These are phyloP conservation scores for Fremontodendron californicum DNA, from an alignment of 345 rosid genomes.

Conservation along the genomic window DNA sequence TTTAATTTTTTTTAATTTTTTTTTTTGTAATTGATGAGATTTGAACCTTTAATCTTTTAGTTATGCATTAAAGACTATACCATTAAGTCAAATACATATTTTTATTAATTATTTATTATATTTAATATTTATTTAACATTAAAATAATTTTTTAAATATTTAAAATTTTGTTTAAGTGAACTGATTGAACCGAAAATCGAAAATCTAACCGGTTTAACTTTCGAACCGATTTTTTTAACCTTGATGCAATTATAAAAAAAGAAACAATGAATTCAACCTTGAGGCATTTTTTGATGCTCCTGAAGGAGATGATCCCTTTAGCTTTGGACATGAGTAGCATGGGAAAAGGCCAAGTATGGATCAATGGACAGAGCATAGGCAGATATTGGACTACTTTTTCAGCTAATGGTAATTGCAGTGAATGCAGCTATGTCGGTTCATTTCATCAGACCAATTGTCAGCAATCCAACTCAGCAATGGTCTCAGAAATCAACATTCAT, in stretches of 20 bases:
- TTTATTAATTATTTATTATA: too few species aligned
- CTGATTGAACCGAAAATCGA: too few species aligned
- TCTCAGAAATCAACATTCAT: slow-evolving; percentile 3
- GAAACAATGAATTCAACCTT: not conserved
- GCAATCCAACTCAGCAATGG: slow-evolving; percentile 59
- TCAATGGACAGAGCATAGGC: slow-evolving; percentile 84
- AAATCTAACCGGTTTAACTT: too few species aligned
- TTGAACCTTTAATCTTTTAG: too few species aligned
- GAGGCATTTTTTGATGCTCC: slow-evolving; percentile 82
- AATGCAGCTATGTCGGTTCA: slow-evolving; percentile 64
- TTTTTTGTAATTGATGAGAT: too few species aligned
- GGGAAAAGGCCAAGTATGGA: slow-evolving; percentile 98
- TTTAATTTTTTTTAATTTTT: too few species aligned
- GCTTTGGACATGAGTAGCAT: slow-evolving; percentile 83
- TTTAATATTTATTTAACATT: too few species aligned
- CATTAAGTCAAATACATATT: too few species aligned
- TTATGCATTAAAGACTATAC: too few species aligned
- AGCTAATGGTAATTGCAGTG: slow-evolving; percentile 60
- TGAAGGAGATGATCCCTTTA: slow-evolving; percentile 64
- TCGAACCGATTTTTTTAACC: too few species aligned
- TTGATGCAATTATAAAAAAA: not conserved
- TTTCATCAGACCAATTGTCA: slow-evolving; percentile 69
- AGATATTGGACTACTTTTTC: slow-evolving; percentile 78
- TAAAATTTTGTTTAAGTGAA: too few species aligned
- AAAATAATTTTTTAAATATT: too few species aligned